Conservation (phyloP, 1,284 basidiomycete genomes). For the Anthracocystis walkeri region DNA sequence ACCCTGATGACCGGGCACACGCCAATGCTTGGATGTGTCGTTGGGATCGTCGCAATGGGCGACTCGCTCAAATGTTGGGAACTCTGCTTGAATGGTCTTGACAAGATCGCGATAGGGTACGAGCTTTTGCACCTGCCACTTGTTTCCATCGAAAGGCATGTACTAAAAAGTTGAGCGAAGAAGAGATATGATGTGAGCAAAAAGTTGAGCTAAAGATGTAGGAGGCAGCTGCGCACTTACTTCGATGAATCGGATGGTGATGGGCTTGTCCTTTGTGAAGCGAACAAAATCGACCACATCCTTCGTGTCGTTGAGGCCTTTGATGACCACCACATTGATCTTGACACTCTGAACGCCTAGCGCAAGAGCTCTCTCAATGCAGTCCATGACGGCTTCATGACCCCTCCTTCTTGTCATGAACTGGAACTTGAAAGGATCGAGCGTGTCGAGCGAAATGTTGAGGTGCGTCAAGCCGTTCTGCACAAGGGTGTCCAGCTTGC, state of each 20-base stretch:
- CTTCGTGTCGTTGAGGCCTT: constrained; percentile 79
- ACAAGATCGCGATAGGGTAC: constrained; percentile 70
- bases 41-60: constrained; percentile 75
- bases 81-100: constrained; percentile 36
- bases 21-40: constrained; percentile 84
- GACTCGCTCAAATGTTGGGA: constrained; percentile 38
- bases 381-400: constrained; percentile 79
- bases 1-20: constrained; percentile 79
- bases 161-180: constrained; percentile 71
- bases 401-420: constrained; percentile 79
- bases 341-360: constrained; percentile 75
- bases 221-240: constrained; percentile 14
- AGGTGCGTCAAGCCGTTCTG: constrained; percentile 82
- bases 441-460: constrained; percentile 80
- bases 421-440: constrained; percentile 88
- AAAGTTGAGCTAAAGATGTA: not conserved
- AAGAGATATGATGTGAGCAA: constrained; percentile 1
- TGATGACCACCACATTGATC: constrained; percentile 84
- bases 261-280: constrained; percentile 75
- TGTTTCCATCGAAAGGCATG: constrained; percentile 88
- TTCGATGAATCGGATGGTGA: constrained; percentile 87
- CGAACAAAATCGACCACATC: constrained; percentile 83
- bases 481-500: constrained; percentile 78
- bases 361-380: constrained; percentile 77
- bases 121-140: constrained; percentile 85